Evolutionary conservation across 768 basidiomycete species (phyloP), one percentile per base, ranked within the genome.

Genomic region (Sporobolomyces pararoseus): DNA sequence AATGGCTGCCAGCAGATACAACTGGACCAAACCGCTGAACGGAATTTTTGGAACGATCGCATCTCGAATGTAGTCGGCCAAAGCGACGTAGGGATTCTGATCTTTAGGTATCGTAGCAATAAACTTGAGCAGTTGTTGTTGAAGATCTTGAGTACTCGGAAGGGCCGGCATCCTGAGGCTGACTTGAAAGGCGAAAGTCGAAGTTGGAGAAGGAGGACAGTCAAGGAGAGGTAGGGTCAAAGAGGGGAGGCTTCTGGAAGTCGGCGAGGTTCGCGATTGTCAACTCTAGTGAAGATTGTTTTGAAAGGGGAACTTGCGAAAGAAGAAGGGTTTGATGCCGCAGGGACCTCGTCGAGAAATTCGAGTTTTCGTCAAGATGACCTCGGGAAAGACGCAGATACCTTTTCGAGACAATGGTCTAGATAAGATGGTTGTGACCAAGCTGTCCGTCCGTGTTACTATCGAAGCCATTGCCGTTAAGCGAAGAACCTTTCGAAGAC

Each of bases 21-120:
- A 46, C 46, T 49, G 44, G 1, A 49, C 32, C 19, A 61, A 44
- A 12, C 59, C 59, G 4, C 46, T 32, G 44, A 27, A 49, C 13
- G 59, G 59, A 7, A 61, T 32, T 10, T 32, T 16, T 5, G 59
- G 59, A 19, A 35, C 31, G 16, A 61, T 61, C 7, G 17, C 32
- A 32, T 49, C 59, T 44, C 50, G 21, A 32, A 50, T 25, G 19
- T 35, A 61, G 6, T 34, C 59, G 31, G 59, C 59, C 5, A 61
- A 19, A 13, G 44, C 32, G 2, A 12, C 23, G 31, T 61, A 61
- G 12, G 59, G 59, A 47, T 61, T 61, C 31, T 3, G 3, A 12
- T 47, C 46, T 17, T n/a, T 7, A 4, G 59, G 59, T 49, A 61
- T 61, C 19, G 46, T 34, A 16, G 46, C 6, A 17, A 61, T 61